Conservation (phyloP, 257 asterid species). For the Vinca minor region DNA sequence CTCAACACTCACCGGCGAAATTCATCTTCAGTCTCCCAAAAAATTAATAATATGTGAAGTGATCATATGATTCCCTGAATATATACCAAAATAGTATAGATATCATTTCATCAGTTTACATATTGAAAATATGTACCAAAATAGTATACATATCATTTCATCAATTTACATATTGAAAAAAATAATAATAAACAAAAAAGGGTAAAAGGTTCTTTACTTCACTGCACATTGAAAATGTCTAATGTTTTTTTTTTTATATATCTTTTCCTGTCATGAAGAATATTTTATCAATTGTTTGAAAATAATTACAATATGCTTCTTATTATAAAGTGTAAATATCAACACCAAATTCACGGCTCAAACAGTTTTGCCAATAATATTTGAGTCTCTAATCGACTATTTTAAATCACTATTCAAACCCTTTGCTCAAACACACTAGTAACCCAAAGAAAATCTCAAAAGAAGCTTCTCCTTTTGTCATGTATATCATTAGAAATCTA, state of each 20-base stretch:
- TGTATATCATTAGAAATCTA: neutral
- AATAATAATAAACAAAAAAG: too few species aligned
- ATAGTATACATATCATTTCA: neutral
- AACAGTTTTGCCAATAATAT: neutral
- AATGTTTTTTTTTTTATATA: neutral
- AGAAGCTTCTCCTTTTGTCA: slow-evolving; percentile 6
- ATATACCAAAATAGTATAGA: neutral
- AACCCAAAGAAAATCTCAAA: neutral
- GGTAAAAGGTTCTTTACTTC: neutral
- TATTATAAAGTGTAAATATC: too few species aligned
- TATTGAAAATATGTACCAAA: neutral
- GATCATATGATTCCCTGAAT: neutral
- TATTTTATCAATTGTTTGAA: neutral
- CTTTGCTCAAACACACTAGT: neutral
- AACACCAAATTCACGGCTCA: neutral
- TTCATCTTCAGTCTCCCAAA: neutral
- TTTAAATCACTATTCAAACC: too few species aligned
- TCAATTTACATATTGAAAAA: neutral
- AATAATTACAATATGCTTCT: neutral
- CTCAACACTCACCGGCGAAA: too few species aligned
- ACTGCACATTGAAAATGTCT: neutral
- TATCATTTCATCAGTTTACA: neutral
- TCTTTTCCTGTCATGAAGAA: neutral
- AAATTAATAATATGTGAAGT: slow-evolving; percentile 1
- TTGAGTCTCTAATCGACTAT: neutral